Percentiles rank a stretch among this genome's conserved stretches.
Conservation (phyloP, 2,329 filamentous ascomycete species). For the Fragosphaeria purpurea region DNA sequence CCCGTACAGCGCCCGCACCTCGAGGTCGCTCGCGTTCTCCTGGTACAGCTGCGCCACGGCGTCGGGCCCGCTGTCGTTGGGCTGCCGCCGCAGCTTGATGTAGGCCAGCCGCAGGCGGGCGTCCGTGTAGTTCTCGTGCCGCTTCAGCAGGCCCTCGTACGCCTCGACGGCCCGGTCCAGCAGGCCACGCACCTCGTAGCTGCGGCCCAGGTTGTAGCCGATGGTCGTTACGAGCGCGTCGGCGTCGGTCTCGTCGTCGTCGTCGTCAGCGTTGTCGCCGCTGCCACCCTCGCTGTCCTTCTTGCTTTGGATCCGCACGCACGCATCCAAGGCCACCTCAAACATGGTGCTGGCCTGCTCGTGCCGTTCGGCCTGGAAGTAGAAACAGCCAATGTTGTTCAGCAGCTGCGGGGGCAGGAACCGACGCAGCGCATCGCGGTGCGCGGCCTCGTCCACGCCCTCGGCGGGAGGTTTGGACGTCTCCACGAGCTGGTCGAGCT, state of each 20-base stretch:
- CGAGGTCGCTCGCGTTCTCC: slow-evolving; percentile 72
- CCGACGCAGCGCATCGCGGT: slow-evolving; percentile 57
- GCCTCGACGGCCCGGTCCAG: slow-evolving; percentile 76
- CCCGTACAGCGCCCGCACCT: slow-evolving; percentile 85
- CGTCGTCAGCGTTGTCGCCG: slow-evolving; percentile 65
- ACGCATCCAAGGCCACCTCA: slow-evolving; percentile 81
- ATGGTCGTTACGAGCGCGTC: slow-evolving; percentile 92
- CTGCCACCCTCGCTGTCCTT: slow-evolving; percentile 46
- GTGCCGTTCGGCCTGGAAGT: slow-evolving; percentile 78
- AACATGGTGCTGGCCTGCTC: slow-evolving; percentile 77
- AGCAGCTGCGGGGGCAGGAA: slow-evolving; percentile 79
- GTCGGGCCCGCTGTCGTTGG: slow-evolving; percentile 77
- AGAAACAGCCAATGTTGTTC: slow-evolving; percentile 96
- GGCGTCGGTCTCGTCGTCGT: slow-evolving; percentile 61
- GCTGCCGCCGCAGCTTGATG: slow-evolving; percentile 71
- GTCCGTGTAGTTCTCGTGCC: slow-evolving; percentile 87
- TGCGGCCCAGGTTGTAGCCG: slow-evolving; percentile 89
- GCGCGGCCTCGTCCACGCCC: slow-evolving; percentile 48
- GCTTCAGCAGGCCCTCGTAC: slow-evolving; percentile 74
- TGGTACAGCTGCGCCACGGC: slow-evolving; percentile 79
- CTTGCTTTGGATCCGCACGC: slow-evolving; percentile 68
- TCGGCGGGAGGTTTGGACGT: slow-evolving; percentile 52
- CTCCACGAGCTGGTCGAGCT: slow-evolving; percentile 66
- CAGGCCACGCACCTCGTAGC: slow-evolving; percentile 78
- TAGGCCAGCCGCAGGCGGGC: slow-evolving; percentile 82